These are phyloP conservation scores for Rhizophagus clarus DNA, from an alignment of 192 early-diverging fungal species.

Conservation along the genomic window DNA sequence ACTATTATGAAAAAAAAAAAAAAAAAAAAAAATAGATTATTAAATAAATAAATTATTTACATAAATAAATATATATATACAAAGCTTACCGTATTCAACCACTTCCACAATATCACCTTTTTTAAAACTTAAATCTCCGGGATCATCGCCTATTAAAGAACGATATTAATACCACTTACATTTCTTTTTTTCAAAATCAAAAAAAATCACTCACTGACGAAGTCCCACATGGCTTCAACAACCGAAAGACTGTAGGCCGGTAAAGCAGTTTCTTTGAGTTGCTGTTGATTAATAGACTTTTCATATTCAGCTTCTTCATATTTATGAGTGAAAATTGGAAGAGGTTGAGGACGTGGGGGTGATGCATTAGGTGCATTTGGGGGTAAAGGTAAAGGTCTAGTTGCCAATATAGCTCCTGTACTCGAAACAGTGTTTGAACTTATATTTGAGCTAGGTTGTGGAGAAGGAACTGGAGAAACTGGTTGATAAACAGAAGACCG, in stretches of 20 bases:
- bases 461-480: not conserved
- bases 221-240: not conserved
- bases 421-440: not conserved
- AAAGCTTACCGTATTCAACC: constrained; percentile 6
- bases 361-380: not conserved
- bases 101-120: constrained; percentile 4
- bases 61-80: not conserved
- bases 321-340: not conserved
- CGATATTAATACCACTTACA: not conserved
- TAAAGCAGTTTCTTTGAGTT: not conserved
- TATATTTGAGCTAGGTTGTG: not conserved
- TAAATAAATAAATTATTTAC: not conserved
- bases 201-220: not conserved
- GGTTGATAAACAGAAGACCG: not conserved
- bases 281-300: not conserved
- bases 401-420: not conserved
- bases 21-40: not conserved
- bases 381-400: not conserved
- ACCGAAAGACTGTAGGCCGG: not conserved
- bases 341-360: not conserved
- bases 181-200: not conserved
- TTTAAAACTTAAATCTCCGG: not conserved
- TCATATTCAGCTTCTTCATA: not conserved
- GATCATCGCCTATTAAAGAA: not conserved
- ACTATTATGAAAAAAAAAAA: not conserved